These are phyloP conservation scores for Glycyrrhiza uralensis DNA, from an alignment of 306 rosid genomes.

Conservation along the genomic window DNA sequence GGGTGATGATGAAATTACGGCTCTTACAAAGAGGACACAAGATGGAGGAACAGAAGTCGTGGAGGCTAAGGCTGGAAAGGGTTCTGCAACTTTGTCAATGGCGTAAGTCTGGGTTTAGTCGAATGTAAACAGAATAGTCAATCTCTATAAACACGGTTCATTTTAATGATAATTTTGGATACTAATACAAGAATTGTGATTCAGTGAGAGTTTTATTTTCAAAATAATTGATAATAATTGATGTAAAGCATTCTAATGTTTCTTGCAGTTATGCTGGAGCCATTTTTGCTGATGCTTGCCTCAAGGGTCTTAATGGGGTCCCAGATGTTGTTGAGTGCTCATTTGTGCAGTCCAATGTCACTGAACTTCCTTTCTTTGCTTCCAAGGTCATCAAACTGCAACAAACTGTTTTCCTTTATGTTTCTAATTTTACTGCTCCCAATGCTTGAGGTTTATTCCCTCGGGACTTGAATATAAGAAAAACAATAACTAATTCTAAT, in stretches of 20 bases:
- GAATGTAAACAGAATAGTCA: background rate
- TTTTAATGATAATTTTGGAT: background rate
- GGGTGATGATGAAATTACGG: conserved; percentile 52
- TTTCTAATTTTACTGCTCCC: background rate
- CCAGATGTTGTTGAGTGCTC: conserved; percentile 98
- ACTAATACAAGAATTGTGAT: background rate
- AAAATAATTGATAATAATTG: too few relatives aligned
- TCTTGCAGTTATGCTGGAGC: conserved; percentile 92
- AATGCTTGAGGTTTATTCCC: background rate
- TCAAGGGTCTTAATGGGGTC: conserved; percentile 96
- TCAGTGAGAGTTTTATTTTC: background rate
- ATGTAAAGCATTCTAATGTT: background rate
- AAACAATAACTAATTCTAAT: too few relatives aligned
- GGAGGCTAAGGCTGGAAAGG: conserved; percentile 99
- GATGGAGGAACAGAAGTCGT: conserved; percentile 99
- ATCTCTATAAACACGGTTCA: background rate
- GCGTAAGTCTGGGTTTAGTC: conserved; percentile 62
- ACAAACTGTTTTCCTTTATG: background rate
- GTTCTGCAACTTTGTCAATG: conserved; percentile 97
- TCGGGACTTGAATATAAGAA: too few relatives aligned
- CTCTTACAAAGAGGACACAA: conserved; percentile 92
- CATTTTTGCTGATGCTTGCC: conserved; percentile 94
- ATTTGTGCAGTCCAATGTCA: conserved; percentile 75
- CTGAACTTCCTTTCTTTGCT: conserved; percentile 97
- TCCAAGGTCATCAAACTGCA: conserved; percentile 65